phyloP scores from a whole-genome alignment of 768 basidiomycete genomes.

The Pulveroboletus sp. region DNA sequence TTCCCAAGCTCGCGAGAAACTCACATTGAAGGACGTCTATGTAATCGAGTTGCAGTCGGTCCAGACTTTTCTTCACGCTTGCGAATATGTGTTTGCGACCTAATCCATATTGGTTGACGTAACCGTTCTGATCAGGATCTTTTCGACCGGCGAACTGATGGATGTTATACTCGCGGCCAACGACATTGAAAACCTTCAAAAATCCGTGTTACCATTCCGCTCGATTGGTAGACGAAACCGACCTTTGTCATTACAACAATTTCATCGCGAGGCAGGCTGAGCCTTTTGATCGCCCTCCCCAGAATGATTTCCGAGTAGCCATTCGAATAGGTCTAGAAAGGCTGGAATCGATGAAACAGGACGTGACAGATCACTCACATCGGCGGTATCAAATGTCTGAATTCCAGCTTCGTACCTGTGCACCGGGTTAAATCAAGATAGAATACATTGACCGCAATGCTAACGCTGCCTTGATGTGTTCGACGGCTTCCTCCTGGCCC shows the following conservation, averaged over 20 bases:
- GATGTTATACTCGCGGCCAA: slow-evolving; percentile 17
- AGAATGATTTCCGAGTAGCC: slow-evolving; percentile 64
- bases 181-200: slow-evolving; percentile 42
- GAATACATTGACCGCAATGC: slow-evolving; percentile 4
- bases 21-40: slow-evolving; percentile 57
- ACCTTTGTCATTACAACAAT: slow-evolving; percentile 81
- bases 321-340: slow-evolving; percentile 56
- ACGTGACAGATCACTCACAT: slow-evolving; percentile 19
- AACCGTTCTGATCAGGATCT: slow-evolving; percentile 38
- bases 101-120: slow-evolving; percentile 47
- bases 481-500: slow-evolving; percentile 41
- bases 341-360: background rate
- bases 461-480: slow-evolving; percentile 50
- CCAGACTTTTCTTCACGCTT: slow-evolving; percentile 41
- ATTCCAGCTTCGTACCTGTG: slow-evolving; percentile 35
- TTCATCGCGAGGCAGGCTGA: slow-evolving; percentile 66
- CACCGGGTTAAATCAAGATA: background rate
- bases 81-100: slow-evolving; percentile 62
- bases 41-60: slow-evolving; percentile 47
- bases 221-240: background rate
- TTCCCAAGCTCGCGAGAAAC: background rate
- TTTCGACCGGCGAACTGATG: slow-evolving; percentile 13
- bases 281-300: slow-evolving; percentile 69
- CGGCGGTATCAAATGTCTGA: slow-evolving; percentile 35
- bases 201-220: background rate